phyloP scores from a whole-genome alignment of 2,329 filamentous ascomycete genomes.

The Amphichorda felina region DNA sequence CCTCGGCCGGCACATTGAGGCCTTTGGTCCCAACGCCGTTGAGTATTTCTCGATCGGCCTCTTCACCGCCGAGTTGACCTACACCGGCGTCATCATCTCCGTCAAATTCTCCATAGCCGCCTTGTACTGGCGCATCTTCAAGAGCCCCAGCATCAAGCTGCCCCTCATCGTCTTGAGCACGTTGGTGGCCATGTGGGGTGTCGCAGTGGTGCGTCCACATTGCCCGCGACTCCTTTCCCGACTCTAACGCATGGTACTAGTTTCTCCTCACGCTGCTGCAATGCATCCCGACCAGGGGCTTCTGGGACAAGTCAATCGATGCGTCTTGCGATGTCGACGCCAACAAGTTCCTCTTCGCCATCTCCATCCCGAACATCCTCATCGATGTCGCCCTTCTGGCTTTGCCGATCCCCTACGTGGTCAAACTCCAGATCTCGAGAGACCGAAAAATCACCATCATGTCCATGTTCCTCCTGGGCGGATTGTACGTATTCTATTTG shows the following conservation, averaged over 20 bases:
- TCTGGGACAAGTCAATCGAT: constrained; percentile 1
- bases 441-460: background rate
- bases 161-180: background rate
- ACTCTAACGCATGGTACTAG: background rate
- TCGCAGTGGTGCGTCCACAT: background rate
- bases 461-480: constrained; percentile 1
- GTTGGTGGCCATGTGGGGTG: constrained; percentile 1
- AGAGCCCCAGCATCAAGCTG: background rate
- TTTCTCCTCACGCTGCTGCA: background rate
- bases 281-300: background rate
- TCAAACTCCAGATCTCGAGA: background rate
- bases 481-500: background rate
- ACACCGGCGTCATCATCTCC: constrained; percentile 1
- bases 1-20: background rate
- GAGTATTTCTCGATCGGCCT: background rate
- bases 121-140: constrained; percentile 1
- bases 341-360: constrained; percentile 1
- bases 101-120: constrained; percentile 1
- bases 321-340: background rate
- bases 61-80: constrained; percentile 1
- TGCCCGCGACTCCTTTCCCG: background rate
- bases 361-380: constrained; percentile 1
- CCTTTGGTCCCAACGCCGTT: background rate
- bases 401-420: background rate
- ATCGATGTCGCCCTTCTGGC: background rate